A percentile compares a stretch with the other conserved stretches of the same genome.
Evolutionary conservation across 768 basidiomycete species (phyloP).

Genomic region (Lanmaoa rubissima): DNA sequence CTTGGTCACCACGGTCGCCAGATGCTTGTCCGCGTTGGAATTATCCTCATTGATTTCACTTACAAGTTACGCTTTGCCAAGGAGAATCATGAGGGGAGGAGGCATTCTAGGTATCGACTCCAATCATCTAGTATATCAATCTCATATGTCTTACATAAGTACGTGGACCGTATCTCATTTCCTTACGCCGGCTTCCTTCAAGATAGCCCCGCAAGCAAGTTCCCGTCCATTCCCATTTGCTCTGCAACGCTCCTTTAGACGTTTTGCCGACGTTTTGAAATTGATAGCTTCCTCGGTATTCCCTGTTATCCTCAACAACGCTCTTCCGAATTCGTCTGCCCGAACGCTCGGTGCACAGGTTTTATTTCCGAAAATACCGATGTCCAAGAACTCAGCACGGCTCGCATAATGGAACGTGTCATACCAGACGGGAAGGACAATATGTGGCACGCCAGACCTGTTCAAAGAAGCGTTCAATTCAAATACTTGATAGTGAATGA

Average conservation of each 20-base stretch:
- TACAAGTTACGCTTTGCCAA: too few species aligned
- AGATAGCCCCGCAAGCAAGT: neutral
- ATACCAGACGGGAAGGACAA: slow-evolving; percentile 13
- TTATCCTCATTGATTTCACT: too few species aligned
- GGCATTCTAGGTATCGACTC: too few species aligned
- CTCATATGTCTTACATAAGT: too few species aligned
- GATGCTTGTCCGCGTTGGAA: too few species aligned
- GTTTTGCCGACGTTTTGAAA: slow-evolving; percentile 1
- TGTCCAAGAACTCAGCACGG: slow-evolving; percentile 2
- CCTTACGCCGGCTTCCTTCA: neutral
- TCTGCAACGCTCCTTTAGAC: neutral
- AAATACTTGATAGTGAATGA: neutral
- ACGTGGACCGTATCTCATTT: neutral
- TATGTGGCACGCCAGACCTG: slow-evolving; percentile 12
- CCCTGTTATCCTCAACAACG: neutral
- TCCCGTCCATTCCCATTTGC: slow-evolving; percentile 7
- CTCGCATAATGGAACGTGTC: slow-evolving; percentile 9
- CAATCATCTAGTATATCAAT: too few species aligned
- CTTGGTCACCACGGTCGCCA: too few species aligned
- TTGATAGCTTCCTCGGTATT: slow-evolving; percentile 1
- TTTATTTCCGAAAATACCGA: slow-evolving; percentile 8
- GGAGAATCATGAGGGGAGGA: too few species aligned
- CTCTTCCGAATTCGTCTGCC: neutral
- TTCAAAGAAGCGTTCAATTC: neutral
- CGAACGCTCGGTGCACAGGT: neutral